Base-by-base conservation (phyloP, 2,329 filamentous ascomycete species). In the Penicillium sp. region DNA sequence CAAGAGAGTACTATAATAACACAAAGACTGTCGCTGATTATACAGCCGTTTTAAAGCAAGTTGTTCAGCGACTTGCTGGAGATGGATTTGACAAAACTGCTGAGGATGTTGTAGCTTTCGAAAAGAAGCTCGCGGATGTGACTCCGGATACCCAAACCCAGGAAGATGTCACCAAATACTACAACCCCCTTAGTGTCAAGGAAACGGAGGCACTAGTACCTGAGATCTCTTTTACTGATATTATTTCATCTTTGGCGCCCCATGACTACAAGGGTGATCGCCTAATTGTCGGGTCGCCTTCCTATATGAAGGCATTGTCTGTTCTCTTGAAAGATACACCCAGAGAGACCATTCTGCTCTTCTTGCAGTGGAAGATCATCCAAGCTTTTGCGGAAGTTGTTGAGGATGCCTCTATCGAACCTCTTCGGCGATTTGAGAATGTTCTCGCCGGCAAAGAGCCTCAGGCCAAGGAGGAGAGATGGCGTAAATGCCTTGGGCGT, bases 101-200 rank as follows among this genome's bases (percentile, higher is more conserved):
- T 8, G 59, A 72, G 52, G 66, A 73, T 43, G 65, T 81, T 35
- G 71, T 82, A n/a, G 68, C 76, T 2, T 73, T 86, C 19, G 82
- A 84, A 61, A 79, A 77, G 61, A 69, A 78, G 57, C 74, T 85
- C 43, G 82, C 82, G 4, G 70, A 74, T 43, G 74, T 77, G 32
- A 79, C 79, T 4, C 80, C 81, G 3, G 75, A 77, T 53, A 74
- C 77, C 2, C 76, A 80, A 61, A 77, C 81, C 48, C 73, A 75
- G 17, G 71, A 80, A 52, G 80, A 84, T 63, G 78, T 84, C 40
- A 83, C 80, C 12, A 79, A 84, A 70, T 80, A 78, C 56, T 85
- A 86, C 66, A 85, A 85, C 58, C 81, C 81, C 1, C 77, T 77
- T 63, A 75, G 74, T 8, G 64, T 84, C 17, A 67, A 76, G 10